Conservation (phyloP, 129 eudicot genomes). For the Ambrosia artemisiifolia region DNA sequence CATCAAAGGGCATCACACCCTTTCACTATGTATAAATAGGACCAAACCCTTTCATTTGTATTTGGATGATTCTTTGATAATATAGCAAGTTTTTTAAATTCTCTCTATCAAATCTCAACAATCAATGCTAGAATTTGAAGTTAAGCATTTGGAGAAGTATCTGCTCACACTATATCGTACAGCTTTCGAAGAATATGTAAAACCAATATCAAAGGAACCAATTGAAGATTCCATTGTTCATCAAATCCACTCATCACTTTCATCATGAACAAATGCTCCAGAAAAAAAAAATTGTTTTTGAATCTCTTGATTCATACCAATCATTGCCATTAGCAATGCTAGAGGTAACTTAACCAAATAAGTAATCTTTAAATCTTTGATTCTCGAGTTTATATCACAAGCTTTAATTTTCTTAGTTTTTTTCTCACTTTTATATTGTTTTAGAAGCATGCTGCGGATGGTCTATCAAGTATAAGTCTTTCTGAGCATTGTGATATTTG, state of each 20-base stretch:
- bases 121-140: slow-evolving; percentile 69
- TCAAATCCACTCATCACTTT: slow-evolving; percentile 79
- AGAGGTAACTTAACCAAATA: slow-evolving; percentile 44
- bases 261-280: slow-evolving; percentile 45
- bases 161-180: slow-evolving; percentile 66
- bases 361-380: background rate
- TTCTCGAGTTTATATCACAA: background rate
- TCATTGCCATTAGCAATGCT: slow-evolving; percentile 76
- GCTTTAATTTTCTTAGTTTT: background rate
- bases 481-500: slow-evolving; percentile 41
- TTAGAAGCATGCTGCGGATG: slow-evolving; percentile 40
- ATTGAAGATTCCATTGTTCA: slow-evolving; percentile 45
- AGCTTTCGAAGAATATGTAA: slow-evolving; percentile 34
- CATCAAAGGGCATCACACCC: too few relatives aligned
- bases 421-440: background rate
- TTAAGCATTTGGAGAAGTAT: slow-evolving; percentile 56
- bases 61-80: too few relatives aligned
- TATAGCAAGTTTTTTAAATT: too few relatives aligned
- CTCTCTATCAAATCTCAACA: too few relatives aligned
- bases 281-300: slow-evolving; percentile 30
- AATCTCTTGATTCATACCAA: slow-evolving; percentile 57
- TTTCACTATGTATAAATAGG: too few relatives aligned
- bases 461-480: slow-evolving; percentile 38
- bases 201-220: slow-evolving; percentile 23
- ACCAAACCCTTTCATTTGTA: too few relatives aligned